A percentile compares a stretch with the other conserved stretches of the same genome.
These are phyloP conservation scores for Nicotiana rustica DNA, from an alignment of 305 asterid genomes.

Conservation along the genomic window DNA sequence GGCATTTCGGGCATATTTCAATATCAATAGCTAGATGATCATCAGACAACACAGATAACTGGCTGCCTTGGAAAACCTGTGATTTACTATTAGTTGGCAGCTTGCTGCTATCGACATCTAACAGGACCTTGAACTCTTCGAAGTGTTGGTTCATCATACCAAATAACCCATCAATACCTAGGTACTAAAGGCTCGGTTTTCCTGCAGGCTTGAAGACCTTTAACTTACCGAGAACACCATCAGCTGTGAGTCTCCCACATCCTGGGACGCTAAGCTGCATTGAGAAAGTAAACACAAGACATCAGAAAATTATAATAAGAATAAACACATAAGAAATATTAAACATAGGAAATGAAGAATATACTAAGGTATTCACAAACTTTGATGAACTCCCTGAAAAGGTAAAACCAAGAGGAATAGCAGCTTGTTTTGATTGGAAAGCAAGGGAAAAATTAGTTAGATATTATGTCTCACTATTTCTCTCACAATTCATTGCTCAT, in stretches of 20 bases:
- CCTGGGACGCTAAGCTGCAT: constrained; percentile 68
- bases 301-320: not conserved
- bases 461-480: not conserved
- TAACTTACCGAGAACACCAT: constrained; percentile 48
- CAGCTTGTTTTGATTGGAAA: constrained; percentile 18
- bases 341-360: not conserved
- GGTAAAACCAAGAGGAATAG: not conserved
- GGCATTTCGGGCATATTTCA: constrained; percentile 77
- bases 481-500: not conserved
- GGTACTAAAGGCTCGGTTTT: constrained; percentile 53
- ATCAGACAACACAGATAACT: constrained; percentile 61
- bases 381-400: constrained; percentile 29
- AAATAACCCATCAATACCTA: constrained; percentile 52
- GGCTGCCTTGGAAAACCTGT: constrained; percentile 46
- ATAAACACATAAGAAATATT: not conserved
- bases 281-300: not conserved
- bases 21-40: constrained; percentile 71
- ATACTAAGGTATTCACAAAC: constrained; percentile 19
- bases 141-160: constrained; percentile 51
- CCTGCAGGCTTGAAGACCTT: constrained; percentile 54
- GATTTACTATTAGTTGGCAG: constrained; percentile 43
- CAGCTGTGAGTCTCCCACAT: constrained; percentile 50
- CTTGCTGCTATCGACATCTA: constrained; percentile 50
- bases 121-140: constrained; percentile 54
- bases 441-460: not conserved